These are phyloP conservation scores for Austropuccinia psidii DNA, from an alignment of 1,284 basidiomycete genomes.

Conservation along the genomic window DNA sequence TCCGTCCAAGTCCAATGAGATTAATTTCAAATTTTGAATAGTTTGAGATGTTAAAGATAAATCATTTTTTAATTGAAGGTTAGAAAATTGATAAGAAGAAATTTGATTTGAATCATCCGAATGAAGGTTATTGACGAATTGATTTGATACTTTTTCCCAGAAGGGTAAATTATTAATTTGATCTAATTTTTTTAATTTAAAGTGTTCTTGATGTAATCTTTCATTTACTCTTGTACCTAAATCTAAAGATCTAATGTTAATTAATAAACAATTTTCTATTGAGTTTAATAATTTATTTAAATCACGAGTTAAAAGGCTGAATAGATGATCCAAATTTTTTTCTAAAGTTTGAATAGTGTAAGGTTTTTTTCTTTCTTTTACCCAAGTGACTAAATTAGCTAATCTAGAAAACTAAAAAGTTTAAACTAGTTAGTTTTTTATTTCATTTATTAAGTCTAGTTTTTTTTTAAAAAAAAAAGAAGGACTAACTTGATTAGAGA, in stretches of 20 bases:
- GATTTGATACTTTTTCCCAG: no score
- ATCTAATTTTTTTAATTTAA: no score
- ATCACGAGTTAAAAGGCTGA: conserved; percentile 38
- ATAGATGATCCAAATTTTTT: conserved; percentile 40
- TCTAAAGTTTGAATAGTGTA: conserved; percentile 36
- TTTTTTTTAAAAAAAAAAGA: neutral
- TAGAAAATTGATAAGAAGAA: conserved; percentile 37
- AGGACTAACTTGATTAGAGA: conserved; percentile 25
- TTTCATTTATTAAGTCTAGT: neutral
- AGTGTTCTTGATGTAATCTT: conserved; percentile 35
- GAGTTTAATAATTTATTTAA: conserved; percentile 39
- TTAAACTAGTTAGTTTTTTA: neutral
- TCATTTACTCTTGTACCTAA: conserved; percentile 38
- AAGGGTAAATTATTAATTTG: no score
- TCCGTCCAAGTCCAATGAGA: conserved; percentile 39
- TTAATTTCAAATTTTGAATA: conserved; percentile 37
- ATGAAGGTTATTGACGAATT: conserved; percentile 24
- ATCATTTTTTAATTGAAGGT: conserved; percentile 40
- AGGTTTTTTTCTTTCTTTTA: conserved; percentile 8
- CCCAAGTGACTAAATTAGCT: conserved; percentile 40
- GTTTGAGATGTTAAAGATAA: conserved; percentile 40
- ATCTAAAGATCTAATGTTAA: conserved; percentile 39
- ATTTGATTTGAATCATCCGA: conserved; percentile 32
- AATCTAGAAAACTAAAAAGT: conserved; percentile 41
- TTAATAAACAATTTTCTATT: conserved; percentile 41